These are phyloP conservation scores for Hypseocharis bilobata DNA, from an alignment of 441 rosid species.

Conservation along the genomic window DNA sequence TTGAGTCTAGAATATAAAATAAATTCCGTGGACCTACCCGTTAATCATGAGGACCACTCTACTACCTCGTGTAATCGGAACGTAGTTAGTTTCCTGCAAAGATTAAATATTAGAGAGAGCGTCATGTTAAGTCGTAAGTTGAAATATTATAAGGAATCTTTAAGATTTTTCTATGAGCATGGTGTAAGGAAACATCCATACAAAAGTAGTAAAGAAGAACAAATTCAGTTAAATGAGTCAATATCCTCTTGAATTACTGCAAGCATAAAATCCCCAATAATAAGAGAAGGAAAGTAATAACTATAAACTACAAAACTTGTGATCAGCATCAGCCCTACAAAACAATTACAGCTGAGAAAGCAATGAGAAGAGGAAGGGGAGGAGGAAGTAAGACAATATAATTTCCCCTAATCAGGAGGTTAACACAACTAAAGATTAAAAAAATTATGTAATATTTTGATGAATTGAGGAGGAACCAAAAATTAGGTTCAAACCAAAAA, in stretches of 20 bases:
- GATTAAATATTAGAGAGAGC: conserved; percentile 15
- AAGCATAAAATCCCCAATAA: conserved; percentile 2
- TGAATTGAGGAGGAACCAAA: too few relatives aligned
- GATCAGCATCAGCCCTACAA: not conserved
- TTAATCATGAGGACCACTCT: conserved; percentile 92
- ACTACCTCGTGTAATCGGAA: conserved; percentile 81
- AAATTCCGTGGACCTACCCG: conserved; percentile 48
- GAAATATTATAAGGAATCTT: not conserved
- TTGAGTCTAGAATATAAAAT: not conserved
- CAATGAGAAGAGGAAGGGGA: not conserved
- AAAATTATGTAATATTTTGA: too few relatives aligned
- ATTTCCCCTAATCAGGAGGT: too few relatives aligned
- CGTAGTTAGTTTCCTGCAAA: conserved; percentile 87
- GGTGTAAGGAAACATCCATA: not conserved
- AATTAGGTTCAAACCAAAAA: too few relatives aligned
- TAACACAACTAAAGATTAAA: too few relatives aligned
- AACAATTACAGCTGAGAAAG: not conserved
- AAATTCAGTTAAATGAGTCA: not conserved
- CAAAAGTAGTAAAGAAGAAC: not conserved
- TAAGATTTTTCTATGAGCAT: not conserved
- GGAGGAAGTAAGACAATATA: not conserved
- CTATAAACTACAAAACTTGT: not conserved
- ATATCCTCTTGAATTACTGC: not conserved
- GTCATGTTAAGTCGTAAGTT: not conserved
- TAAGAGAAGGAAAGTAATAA: conserved; percentile 11